Percentiles rank a stretch among this genome's conserved stretches.
These are phyloP conservation scores for Triticum monococcum DNA, from an alignment of 176 grass and related monocot species.

Conservation along the genomic window DNA sequence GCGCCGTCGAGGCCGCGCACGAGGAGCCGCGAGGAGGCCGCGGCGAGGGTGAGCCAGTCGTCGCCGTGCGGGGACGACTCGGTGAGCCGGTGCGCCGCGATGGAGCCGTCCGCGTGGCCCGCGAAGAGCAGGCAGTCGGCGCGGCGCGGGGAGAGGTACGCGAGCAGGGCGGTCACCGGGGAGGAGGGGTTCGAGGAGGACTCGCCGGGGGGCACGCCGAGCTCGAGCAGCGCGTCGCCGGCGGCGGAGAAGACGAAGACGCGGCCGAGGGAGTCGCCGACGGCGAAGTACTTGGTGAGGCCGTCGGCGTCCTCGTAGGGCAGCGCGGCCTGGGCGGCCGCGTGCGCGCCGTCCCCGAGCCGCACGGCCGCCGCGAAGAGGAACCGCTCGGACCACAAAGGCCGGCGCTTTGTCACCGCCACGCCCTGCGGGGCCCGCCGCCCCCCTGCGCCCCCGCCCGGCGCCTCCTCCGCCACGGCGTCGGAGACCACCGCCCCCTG, in stretches of 20 bases:
- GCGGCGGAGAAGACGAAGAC: constrained; percentile 77
- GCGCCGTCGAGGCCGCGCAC: constrained; percentile 62
- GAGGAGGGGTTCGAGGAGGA: not conserved
- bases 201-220: constrained; percentile 30
- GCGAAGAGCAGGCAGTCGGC: constrained; percentile 74
- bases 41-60: constrained; percentile 76
- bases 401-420: constrained; percentile 64
- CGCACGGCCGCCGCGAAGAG: constrained; percentile 60
- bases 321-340: constrained; percentile 36
- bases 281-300: constrained; percentile 83
- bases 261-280: constrained; percentile 70
- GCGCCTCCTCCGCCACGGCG: not conserved
- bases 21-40: constrained; percentile 50
- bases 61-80: constrained; percentile 61
- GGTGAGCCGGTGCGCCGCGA: constrained; percentile 64
- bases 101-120: constrained; percentile 67
- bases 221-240: constrained; percentile 74
- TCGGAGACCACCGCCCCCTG: not conserved
- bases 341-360: constrained; percentile 55
- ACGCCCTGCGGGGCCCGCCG: constrained; percentile 34
- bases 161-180: constrained; percentile 64
- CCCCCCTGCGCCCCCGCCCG: not conserved
- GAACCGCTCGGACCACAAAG: constrained; percentile 77
- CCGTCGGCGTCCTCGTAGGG: constrained; percentile 74
- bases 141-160: constrained; percentile 62